Percentiles rank a stretch among this genome's conserved stretches.
Evolutionary conservation across 2,329 filamentous ascomycete species (phyloP).

Genomic region (Cercospora nicotianae): DNA sequence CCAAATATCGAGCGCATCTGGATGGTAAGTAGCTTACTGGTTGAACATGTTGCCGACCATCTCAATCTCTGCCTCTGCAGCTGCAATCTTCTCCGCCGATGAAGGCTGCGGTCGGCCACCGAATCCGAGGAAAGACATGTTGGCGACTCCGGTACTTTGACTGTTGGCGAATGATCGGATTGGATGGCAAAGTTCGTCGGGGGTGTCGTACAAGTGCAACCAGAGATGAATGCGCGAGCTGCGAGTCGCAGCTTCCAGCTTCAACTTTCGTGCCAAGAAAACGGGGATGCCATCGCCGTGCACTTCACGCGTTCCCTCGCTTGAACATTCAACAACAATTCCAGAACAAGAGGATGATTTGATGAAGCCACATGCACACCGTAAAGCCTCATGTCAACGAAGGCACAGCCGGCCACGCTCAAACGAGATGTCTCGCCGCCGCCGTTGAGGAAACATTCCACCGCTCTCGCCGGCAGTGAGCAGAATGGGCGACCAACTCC

Average conservation of each 20-base stretch:
- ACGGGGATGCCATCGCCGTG: constrained; percentile 5
- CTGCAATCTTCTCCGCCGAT: constrained; percentile 95
- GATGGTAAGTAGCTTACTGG: constrained; percentile 60
- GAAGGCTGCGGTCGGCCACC: constrained; percentile 75
- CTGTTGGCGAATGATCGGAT: neutral
- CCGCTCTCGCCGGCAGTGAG: neutral
- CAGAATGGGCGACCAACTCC: neutral
- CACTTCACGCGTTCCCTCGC: constrained; percentile 6
- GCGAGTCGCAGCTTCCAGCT: neutral
- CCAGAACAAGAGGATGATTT: neutral
- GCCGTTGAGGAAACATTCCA: constrained; percentile 28
- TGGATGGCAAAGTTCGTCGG: neutral
- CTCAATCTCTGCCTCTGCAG: constrained; percentile 95
- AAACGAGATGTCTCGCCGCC: constrained; percentile 36
- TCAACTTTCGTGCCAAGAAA: constrained; percentile 5
- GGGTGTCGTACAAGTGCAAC: constrained; percentile 1
- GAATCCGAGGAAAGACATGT: constrained; percentile 72
- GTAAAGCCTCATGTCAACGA: neutral
- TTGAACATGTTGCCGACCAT: constrained; percentile 98
- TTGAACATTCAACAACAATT: neutral
- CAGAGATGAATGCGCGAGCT: neutral
- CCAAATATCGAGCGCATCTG: neutral
- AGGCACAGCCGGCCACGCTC: constrained; percentile 25
- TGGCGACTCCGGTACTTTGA: neutral
- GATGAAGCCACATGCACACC: neutral